Evolutionary conservation across 1,284 basidiomycete genomes (phyloP).

Genomic region (Naganishia liquefaciens): DNA sequence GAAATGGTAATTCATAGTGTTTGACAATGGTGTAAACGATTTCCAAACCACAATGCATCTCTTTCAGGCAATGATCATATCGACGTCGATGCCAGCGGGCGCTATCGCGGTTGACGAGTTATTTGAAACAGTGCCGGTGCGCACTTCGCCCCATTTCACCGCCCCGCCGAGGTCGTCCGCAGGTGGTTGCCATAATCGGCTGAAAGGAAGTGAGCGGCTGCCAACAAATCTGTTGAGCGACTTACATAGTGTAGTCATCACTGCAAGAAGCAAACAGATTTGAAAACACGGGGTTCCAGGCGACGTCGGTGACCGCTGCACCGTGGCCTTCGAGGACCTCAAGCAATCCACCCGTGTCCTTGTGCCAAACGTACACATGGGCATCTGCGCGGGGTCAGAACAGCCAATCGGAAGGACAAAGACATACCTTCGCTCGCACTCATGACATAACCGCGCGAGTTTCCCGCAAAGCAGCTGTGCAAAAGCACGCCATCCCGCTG

Average conservation of each 20-base stretch:
- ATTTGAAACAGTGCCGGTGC: background rate
- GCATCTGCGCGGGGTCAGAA: conserved; percentile 61
- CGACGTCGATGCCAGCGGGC: conserved; percentile 17
- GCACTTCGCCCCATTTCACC: conserved; percentile 12
- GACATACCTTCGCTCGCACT: conserved; percentile 89
- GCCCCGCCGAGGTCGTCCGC: background rate
- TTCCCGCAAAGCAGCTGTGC: conserved; percentile 90
- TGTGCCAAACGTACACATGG: conserved; percentile 93
- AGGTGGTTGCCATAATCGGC: conserved; percentile 22
- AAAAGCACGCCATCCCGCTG: conserved; percentile 77
- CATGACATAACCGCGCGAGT: conserved; percentile 82
- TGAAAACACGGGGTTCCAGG: conserved; percentile 84
- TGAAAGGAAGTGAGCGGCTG: background rate
- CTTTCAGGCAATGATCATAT: conserved; percentile 24
- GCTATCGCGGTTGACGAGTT: conserved; percentile 4
- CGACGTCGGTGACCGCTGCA: conserved; percentile 90
- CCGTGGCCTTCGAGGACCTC: conserved; percentile 80
- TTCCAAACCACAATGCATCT: too few species aligned
- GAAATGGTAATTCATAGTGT: background rate
- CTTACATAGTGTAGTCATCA: conserved; percentile 73
- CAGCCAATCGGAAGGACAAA: background rate
- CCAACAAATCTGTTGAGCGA: background rate
- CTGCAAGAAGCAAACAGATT: conserved; percentile 91
- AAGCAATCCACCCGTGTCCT: conserved; percentile 75
- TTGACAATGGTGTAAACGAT: background rate